These are phyloP conservation scores for Lasiosphaeriaceae sp. DNA, from an alignment of 495 filamentous ascomycete genomes.

Conservation along the genomic window DNA sequence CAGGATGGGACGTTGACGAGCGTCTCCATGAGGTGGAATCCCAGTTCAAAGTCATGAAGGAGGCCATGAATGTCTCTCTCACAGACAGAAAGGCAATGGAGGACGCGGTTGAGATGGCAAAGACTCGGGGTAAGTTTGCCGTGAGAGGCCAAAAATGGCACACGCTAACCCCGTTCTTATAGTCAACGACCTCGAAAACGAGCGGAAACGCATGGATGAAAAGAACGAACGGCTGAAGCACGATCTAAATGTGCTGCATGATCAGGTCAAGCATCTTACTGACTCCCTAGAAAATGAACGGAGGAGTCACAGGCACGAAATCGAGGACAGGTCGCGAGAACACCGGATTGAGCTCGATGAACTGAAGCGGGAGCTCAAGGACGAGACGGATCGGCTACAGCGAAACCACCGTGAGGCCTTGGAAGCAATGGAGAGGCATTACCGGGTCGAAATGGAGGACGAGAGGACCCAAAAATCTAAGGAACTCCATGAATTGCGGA, in stretches of 20 bases:
- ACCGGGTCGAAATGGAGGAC: conserved; percentile 48
- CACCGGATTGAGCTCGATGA: conserved; percentile 33
- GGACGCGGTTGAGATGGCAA: conserved; percentile 65
- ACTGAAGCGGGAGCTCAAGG: conserved; percentile 34
- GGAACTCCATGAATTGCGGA: conserved; percentile 64
- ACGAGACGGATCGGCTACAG: conserved; percentile 25
- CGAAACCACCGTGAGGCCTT: conserved; percentile 37
- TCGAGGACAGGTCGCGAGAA: conserved; percentile 36
- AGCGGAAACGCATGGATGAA: conserved; percentile 53
- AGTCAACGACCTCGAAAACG: conserved; percentile 67
- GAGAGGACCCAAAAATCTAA: conserved; percentile 54
- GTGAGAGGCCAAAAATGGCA: not conserved
- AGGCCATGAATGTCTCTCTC: conserved; percentile 57
- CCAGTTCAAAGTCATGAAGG: conserved; percentile 55
- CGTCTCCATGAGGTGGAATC: conserved; percentile 63
- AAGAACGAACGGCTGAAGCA: conserved; percentile 53
- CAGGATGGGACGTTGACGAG: conserved; percentile 70
- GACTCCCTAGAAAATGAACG: conserved; percentile 27
- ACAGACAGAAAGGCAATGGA: conserved; percentile 61
- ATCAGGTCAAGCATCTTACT: conserved; percentile 27
- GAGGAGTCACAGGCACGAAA: conserved; percentile 33
- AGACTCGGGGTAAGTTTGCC: conserved; percentile 62
- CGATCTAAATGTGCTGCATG: conserved; percentile 56
- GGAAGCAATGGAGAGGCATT: conserved; percentile 39
- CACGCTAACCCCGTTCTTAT: not conserved